A percentile compares a stretch with the other conserved stretches of the same genome.
These are phyloP conservation scores for Leptographium radiaticola DNA, from an alignment of 2,329 filamentous ascomycete genomes.

Conservation along the genomic window DNA sequence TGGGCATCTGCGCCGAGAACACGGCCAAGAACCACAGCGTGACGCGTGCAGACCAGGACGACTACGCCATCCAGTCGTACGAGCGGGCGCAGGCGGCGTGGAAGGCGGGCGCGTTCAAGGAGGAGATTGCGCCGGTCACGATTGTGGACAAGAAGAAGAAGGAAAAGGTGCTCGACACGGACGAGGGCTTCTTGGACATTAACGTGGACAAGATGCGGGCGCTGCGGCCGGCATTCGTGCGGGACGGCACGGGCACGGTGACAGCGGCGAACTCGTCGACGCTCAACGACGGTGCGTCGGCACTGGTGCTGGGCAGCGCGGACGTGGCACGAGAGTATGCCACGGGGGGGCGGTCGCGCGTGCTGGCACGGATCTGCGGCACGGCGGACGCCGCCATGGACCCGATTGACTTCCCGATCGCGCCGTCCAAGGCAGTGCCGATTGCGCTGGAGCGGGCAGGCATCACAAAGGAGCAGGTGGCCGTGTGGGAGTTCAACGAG, in stretches of 20 bases:
- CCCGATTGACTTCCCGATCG: constrained; percentile 86
- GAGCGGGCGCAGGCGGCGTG: constrained; percentile 82
- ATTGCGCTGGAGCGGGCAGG: constrained; percentile 80
- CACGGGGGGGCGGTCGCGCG: constrained; percentile 47
- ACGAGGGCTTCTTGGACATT: constrained; percentile 81
- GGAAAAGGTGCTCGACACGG: constrained; percentile 62
- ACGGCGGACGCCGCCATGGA: constrained; percentile 85
- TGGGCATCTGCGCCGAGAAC: constrained; percentile 93
- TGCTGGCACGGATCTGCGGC: constrained; percentile 75
- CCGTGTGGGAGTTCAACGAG: constrained; percentile 97
- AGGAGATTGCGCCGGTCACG: constrained; percentile 82
- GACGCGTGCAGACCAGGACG: constrained; percentile 75
- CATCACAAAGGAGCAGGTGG: constrained; percentile 81
- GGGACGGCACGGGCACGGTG: constrained; percentile 75
- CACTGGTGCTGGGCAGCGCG: constrained; percentile 72
- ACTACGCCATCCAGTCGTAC: constrained; percentile 82
- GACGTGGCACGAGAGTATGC: constrained; percentile 72
- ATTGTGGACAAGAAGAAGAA: constrained; percentile 64
- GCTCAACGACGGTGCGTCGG: constrained; percentile 88
- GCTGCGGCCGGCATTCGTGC: constrained; percentile 82
- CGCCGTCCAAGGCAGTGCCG: constrained; percentile 83
- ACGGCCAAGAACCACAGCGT: constrained; percentile 81
- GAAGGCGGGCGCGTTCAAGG: constrained; percentile 68
- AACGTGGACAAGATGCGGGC: constrained; percentile 76
- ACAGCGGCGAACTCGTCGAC: constrained; percentile 92